phyloP scores from a whole-genome alignment of 1,284 basidiomycete genomes.

The Sporisorium reilianum region DNA sequence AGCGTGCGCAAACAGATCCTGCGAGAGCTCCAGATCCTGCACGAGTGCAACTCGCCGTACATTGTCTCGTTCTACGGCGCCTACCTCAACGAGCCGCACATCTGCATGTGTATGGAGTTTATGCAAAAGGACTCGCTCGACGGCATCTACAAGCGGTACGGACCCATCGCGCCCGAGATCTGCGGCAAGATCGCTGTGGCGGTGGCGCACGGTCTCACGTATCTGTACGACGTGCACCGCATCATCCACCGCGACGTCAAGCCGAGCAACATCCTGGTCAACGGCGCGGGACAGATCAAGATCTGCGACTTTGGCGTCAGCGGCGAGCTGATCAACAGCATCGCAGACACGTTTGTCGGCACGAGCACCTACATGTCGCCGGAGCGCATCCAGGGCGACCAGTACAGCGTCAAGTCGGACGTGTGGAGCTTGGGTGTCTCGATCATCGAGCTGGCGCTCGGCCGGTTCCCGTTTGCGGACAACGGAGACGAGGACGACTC shows the following conservation, averaged over 20 bases:
- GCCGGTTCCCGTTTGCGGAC: slow-evolving; percentile 84
- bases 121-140: slow-evolving; percentile 86
- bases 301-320: slow-evolving; percentile 99
- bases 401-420: slow-evolving; percentile 97
- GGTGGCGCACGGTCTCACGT: slow-evolving; percentile 93
- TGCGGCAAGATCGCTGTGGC: slow-evolving; percentile 90
- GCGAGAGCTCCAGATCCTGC: slow-evolving; percentile 97
- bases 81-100: slow-evolving; percentile 93
- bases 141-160: slow-evolving; percentile 92
- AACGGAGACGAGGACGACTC: slow-evolving; percentile 43
- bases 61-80: slow-evolving; percentile 98
- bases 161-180: slow-evolving; percentile 87
- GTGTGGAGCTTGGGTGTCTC: slow-evolving; percentile 97
- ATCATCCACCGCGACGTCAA: slow-evolving; percentile 99
- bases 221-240: slow-evolving; percentile 98
- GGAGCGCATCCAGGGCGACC: slow-evolving; percentile 96
- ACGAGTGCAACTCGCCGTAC: slow-evolving; percentile 91
- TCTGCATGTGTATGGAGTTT: slow-evolving; percentile 98
- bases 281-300: slow-evolving; percentile 94
- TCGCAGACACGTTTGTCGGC: slow-evolving; percentile 98
- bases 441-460: slow-evolving; percentile 90
- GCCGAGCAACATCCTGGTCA: slow-evolving; percentile 95
- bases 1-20: slow-evolving; percentile 97
- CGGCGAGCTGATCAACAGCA: slow-evolving; percentile 97
- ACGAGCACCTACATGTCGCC: slow-evolving; percentile 99